Conservation (phyloP, 495 filamentous ascomycete genomes). For the Amphirosellinia nigrospora region DNA sequence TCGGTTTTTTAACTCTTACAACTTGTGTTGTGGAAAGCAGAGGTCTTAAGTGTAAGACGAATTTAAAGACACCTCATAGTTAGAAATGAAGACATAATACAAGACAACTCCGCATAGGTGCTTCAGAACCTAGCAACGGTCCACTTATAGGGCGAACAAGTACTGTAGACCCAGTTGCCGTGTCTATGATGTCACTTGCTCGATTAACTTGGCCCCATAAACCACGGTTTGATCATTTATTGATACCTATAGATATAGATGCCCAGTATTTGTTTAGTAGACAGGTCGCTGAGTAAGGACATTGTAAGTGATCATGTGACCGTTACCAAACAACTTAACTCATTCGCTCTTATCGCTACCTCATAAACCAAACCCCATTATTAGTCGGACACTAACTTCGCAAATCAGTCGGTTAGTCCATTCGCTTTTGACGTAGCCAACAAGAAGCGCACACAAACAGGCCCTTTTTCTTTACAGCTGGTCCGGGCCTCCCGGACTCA, state of each 20-base stretch:
- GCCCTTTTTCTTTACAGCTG: neutral
- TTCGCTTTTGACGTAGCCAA: neutral
- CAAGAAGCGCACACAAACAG: neutral
- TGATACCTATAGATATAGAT: neutral
- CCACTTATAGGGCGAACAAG: neutral
- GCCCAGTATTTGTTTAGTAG: no score
- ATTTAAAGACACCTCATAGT: neutral
- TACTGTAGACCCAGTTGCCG: neutral
- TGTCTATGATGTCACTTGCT: slow-evolving; percentile 20
- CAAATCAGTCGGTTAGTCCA: neutral
- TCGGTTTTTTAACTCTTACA: neutral
- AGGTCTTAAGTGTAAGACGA: neutral
- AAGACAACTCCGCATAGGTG: neutral
- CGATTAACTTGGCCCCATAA: neutral
- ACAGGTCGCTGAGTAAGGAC: neutral
- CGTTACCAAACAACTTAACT: neutral
- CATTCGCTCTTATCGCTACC: neutral
- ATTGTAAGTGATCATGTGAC: neutral
- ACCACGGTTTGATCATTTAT: neutral
- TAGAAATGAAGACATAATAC: no score
- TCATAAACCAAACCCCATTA: neutral
- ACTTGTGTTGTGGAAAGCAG: neutral
- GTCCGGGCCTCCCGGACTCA: neutral
- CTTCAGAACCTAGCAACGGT: neutral
- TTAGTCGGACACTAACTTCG: neutral